Evolutionary conservation across 1,284 basidiomycete genomes (phyloP).

Genomic region (Schizophyllum amplum): DNA sequence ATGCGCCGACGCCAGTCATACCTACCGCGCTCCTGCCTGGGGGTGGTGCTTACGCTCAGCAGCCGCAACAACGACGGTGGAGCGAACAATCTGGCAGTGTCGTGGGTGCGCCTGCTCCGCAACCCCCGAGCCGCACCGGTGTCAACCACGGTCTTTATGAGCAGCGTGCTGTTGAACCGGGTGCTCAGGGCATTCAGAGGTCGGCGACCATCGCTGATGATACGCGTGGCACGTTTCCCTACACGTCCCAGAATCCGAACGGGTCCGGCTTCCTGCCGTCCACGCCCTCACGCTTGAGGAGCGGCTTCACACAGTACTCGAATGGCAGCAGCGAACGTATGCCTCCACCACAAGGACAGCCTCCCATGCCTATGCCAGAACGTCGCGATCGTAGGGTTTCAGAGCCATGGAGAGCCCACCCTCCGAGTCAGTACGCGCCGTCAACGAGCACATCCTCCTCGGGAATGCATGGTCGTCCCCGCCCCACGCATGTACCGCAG

Average conservation of each 20-base stretch:
- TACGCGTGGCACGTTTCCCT: not conserved
- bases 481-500: constrained; percentile 14
- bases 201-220: not conserved
- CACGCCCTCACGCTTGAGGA: not conserved
- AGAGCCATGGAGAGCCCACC: not conserved
- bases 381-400: not conserved
- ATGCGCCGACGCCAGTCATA: not conserved
- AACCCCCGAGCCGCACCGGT: not conserved
- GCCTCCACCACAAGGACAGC: not conserved
- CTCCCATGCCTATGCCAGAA: not conserved
- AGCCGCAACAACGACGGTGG: not conserved
- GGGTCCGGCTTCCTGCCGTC: not conserved
- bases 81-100: not conserved
- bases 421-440: not conserved
- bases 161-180: not conserved
- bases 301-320: not conserved
- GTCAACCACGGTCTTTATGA: not conserved
- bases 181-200: not conserved
- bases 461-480: constrained; percentile 1
- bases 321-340: not conserved
- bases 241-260: not conserved
- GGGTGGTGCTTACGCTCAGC: not conserved
- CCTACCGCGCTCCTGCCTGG: not conserved
- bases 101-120: not conserved
- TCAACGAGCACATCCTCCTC: constrained; percentile 7